These are phyloP conservation scores for Corchorus olitorius DNA, from an alignment of 345 rosid genomes.

Conservation along the genomic window DNA sequence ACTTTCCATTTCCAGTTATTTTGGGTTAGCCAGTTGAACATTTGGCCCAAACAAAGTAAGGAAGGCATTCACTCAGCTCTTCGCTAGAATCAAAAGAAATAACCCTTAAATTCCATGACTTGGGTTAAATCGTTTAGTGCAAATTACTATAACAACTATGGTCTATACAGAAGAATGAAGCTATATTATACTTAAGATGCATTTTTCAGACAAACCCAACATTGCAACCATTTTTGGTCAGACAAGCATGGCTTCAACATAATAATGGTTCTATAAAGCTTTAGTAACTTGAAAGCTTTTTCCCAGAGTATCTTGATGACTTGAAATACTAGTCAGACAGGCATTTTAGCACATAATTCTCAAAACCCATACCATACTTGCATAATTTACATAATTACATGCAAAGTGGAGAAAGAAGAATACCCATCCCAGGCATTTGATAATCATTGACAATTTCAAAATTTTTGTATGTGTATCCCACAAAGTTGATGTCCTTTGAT, in stretches of 20 bases:
- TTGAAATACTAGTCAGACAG: neutral
- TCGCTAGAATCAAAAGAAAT: neutral
- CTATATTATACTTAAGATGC: conserved; percentile 8
- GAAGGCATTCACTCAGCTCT: neutral
- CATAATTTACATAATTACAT: neutral
- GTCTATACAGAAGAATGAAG: neutral
- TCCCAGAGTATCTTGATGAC: neutral
- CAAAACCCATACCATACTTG: neutral
- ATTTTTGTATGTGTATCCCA: conserved; percentile 84
- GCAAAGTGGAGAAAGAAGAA: conserved; percentile 14
- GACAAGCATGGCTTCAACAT: neutral
- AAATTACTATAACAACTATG: conserved; percentile 1
- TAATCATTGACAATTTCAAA: conserved; percentile 84
- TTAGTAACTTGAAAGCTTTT: neutral
- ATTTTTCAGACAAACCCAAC: neutral
- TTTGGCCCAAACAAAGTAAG: neutral
- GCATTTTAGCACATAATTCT: neutral
- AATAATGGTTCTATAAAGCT: neutral
- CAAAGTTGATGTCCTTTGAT: conserved; percentile 77
- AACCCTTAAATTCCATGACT: neutral
- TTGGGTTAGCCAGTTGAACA: neutral
- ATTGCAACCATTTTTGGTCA: neutral
- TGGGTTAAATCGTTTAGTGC: neutral
- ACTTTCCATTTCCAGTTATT: neutral
- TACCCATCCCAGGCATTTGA: conserved; percentile 85